Percentiles rank a stretch among this genome's conserved stretches.
Conservation (phyloP, 768 basidiomycete genomes). For the Lentinula sp. region DNA sequence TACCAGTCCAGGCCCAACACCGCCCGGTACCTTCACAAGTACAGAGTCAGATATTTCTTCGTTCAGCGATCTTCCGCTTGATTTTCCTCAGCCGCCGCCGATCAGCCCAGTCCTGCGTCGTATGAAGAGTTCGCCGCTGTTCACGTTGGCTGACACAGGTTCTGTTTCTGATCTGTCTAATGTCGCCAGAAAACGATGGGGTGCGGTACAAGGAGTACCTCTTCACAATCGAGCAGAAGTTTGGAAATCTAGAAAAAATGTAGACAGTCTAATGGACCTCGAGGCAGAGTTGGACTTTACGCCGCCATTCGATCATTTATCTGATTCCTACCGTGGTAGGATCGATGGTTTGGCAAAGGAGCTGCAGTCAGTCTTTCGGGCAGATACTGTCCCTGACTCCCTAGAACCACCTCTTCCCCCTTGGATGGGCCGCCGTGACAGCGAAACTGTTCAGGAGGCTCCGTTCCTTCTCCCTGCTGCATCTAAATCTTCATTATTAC, state of each 20-base stretch:
- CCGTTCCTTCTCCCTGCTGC: neutral
- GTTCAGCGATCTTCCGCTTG: slow-evolving; percentile 26
- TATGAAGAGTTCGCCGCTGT: slow-evolving; percentile 39
- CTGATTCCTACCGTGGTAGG: slow-evolving; percentile 2
- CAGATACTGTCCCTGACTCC: neutral
- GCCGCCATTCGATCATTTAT: neutral
- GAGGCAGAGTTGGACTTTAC: slow-evolving; percentile 2
- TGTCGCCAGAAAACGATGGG: slow-evolving; percentile 17
- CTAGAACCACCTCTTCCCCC: neutral
- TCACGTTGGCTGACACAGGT: slow-evolving; percentile 21
- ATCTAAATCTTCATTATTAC: neutral
- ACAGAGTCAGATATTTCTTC: slow-evolving; percentile 30
- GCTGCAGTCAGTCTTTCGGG: neutral
- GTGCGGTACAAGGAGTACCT: neutral
- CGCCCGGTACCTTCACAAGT: slow-evolving; percentile 20
- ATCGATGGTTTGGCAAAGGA: neutral
- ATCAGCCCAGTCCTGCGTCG: slow-evolving; percentile 33
- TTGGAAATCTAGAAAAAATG: neutral
- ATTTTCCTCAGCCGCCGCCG: slow-evolving; percentile 36
- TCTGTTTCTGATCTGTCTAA: slow-evolving; percentile 14
- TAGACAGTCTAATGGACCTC: neutral
- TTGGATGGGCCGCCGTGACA: neutral
- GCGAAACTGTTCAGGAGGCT: neutral
- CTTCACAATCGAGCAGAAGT: neutral
- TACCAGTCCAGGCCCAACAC: slow-evolving; percentile 21